A percentile compares a stretch with the other conserved stretches of the same genome.
Evolutionary conservation across 768 basidiomycete genomes (phyloP).

Genomic region (Lactarius tabidus): DNA sequence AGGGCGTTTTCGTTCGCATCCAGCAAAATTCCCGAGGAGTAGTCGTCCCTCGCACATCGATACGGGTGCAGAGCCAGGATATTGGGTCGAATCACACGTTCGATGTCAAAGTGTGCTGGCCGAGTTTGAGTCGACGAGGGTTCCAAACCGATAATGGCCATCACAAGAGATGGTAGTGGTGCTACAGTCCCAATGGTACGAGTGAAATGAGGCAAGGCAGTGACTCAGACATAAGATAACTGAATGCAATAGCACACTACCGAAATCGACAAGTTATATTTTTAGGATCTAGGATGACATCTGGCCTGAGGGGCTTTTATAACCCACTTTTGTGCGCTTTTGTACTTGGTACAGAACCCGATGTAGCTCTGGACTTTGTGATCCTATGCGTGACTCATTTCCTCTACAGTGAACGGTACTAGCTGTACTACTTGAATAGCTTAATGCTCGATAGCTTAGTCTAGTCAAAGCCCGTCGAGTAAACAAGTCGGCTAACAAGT

Average conservation of each 20-base stretch:
- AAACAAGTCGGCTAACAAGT: too few relatives aligned
- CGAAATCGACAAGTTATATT: too few relatives aligned
- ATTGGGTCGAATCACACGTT: slow-evolving; percentile 85
- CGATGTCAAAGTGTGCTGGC: slow-evolving; percentile 82
- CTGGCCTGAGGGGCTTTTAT: too few relatives aligned
- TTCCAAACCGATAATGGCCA: slow-evolving; percentile 64
- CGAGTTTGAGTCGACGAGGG: slow-evolving; percentile 40
- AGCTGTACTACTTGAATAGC: too few relatives aligned
- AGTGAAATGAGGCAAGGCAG: neutral
- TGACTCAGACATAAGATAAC: neutral
- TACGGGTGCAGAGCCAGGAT: slow-evolving; percentile 91
- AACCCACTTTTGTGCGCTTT: too few relatives aligned
- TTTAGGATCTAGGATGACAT: too few relatives aligned
- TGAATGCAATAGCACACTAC: neutral
- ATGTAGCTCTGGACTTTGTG: too few relatives aligned
- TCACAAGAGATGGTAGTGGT: slow-evolving; percentile 27
- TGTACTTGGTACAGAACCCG: too few relatives aligned
- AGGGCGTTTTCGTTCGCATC: slow-evolving; percentile 98
- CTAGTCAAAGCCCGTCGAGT: too few relatives aligned
- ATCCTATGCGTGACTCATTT: too few relatives aligned
- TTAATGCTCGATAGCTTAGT: too few relatives aligned
- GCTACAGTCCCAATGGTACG: neutral
- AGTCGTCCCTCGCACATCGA: slow-evolving; percentile 95
- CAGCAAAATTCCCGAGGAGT: slow-evolving; percentile 82
- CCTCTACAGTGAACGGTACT: too few relatives aligned